A percentile compares a stretch with the other conserved stretches of the same genome.
Evolutionary conservation across 805 yeast species (phyloP).

Genomic region (Candida manassasensis): DNA sequence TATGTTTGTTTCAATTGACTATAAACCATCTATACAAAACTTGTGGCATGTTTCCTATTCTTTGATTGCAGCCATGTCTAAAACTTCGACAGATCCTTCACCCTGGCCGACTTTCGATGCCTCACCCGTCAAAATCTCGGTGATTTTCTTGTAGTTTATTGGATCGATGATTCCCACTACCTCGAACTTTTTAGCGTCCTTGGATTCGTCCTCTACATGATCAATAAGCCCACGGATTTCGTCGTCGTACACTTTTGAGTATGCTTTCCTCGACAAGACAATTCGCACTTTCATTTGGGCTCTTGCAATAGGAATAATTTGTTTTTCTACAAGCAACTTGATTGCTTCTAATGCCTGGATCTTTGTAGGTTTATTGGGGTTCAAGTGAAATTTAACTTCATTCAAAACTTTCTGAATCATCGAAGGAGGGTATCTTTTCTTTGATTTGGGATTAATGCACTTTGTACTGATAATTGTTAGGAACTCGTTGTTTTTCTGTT

Average conservation of each 20-base stretch:
- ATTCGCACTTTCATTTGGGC: constrained; percentile 88
- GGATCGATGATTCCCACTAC: constrained; percentile 76
- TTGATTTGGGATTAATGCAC: constrained; percentile 85
- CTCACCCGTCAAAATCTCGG: constrained; percentile 45
- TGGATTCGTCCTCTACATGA: constrained; percentile 37
- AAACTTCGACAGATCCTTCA: constrained; percentile 69
- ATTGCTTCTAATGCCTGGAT: constrained; percentile 91
- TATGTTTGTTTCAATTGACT: not conserved
- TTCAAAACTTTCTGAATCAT: constrained; percentile 85
- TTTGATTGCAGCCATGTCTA: constrained; percentile 84
- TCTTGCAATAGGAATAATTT: constrained; percentile 86
- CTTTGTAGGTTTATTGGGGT: constrained; percentile 72
- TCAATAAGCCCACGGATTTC: constrained; percentile 33
- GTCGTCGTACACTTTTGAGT: constrained; percentile 32
- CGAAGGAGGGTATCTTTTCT: constrained; percentile 89
- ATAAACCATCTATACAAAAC: not conserved
- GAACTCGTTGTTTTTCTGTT: constrained; percentile 76
- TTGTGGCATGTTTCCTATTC: too few species aligned
- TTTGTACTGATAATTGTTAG: constrained; percentile 80
- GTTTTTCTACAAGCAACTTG: constrained; percentile 66
- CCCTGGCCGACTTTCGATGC: constrained; percentile 42
- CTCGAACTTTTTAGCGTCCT: constrained; percentile 45
- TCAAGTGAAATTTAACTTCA: constrained; percentile 74
- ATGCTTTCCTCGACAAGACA: constrained; percentile 50
- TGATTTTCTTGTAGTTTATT: constrained; percentile 68